Conservation (phyloP, 352 stramenopile species). For the Blastocystis sp. region DNA sequence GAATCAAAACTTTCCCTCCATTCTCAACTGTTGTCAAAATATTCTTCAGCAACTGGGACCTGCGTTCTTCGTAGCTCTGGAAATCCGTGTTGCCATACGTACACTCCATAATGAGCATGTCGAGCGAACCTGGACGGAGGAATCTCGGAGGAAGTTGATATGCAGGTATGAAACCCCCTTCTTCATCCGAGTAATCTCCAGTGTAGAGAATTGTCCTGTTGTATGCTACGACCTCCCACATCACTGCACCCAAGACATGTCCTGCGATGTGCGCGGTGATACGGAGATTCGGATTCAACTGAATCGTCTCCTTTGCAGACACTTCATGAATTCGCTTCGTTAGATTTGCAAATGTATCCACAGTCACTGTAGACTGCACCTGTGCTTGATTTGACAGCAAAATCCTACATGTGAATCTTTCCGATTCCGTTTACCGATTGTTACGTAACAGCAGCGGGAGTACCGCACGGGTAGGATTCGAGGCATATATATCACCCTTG, state of each 20-base stretch:
- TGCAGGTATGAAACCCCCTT: neutral
- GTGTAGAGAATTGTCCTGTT: constrained; percentile 17
- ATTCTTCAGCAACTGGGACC: neutral
- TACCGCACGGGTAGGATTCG: neutral
- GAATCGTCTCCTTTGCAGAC: neutral
- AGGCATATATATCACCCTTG: neutral
- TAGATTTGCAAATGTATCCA: constrained; percentile 14
- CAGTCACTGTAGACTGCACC: neutral
- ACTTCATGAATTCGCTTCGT: constrained; percentile 21
- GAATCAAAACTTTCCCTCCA: constrained; percentile 6
- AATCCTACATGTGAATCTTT: neutral
- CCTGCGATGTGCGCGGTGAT: constrained; percentile 10
- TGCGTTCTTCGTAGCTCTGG: neutral
- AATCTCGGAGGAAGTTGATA: neutral
- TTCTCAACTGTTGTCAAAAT: neutral
- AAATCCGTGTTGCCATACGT: constrained; percentile 38
- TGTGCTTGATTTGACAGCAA: constrained; percentile 8
- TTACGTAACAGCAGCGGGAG: neutral
- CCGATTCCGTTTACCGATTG: neutral
- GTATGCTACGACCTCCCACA: constrained; percentile 22
- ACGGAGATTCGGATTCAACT: neutral
- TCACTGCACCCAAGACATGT: constrained; percentile 31
- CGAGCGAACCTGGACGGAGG: neutral
- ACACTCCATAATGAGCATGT: constrained; percentile 56
- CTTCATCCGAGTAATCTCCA: constrained; percentile 1